phyloP scores from a whole-genome alignment of 2,329 filamentous ascomycete genomes.

The Arthroderma uncinatum region DNA sequence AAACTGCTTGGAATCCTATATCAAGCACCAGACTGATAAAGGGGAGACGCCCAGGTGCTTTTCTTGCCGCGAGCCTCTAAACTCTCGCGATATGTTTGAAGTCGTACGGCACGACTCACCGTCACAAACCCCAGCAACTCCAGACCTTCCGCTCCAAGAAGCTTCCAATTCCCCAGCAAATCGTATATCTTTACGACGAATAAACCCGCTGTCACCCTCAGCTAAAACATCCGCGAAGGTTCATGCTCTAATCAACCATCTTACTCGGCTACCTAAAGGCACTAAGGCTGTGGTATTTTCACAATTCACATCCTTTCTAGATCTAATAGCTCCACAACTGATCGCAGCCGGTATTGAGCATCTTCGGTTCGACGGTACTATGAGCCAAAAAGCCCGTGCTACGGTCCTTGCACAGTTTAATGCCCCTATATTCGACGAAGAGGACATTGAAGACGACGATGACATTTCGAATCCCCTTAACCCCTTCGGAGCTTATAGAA shows the following conservation, averaged over 20 bases:
- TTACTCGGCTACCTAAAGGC: slow-evolving; percentile 57
- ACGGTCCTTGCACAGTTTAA: slow-evolving; percentile 65
- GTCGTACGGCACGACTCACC: slow-evolving; percentile 58
- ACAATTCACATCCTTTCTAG: slow-evolving; percentile 93
- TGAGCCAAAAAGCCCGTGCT: slow-evolving; percentile 74
- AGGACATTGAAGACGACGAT: slow-evolving; percentile 26
- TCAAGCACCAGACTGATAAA: slow-evolving; percentile 72
- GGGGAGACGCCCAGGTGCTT: slow-evolving; percentile 72
- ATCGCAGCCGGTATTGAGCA: slow-evolving; percentile 59
- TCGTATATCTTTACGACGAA: slow-evolving; percentile 49
- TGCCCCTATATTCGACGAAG: slow-evolving; percentile 31
- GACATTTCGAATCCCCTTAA: neutral
- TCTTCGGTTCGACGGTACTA: slow-evolving; percentile 82
- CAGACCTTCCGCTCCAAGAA: neutral
- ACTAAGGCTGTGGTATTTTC: slow-evolving; percentile 91
- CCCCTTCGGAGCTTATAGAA: neutral
- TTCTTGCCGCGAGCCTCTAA: slow-evolving; percentile 76
- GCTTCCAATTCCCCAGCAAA: slow-evolving; percentile 28
- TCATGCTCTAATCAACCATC: slow-evolving; percentile 61
- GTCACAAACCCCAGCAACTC: slow-evolving; percentile 27
- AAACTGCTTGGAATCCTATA: slow-evolving; percentile 79
- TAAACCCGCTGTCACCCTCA: slow-evolving; percentile 51
- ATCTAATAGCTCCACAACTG: slow-evolving; percentile 77
- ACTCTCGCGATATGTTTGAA: slow-evolving; percentile 76
- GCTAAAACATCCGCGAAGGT: slow-evolving; percentile 67